Evolutionary conservation across 2,329 filamentous ascomycete genomes (phyloP).

Genomic region (Aspergillus chevalieri): DNA sequence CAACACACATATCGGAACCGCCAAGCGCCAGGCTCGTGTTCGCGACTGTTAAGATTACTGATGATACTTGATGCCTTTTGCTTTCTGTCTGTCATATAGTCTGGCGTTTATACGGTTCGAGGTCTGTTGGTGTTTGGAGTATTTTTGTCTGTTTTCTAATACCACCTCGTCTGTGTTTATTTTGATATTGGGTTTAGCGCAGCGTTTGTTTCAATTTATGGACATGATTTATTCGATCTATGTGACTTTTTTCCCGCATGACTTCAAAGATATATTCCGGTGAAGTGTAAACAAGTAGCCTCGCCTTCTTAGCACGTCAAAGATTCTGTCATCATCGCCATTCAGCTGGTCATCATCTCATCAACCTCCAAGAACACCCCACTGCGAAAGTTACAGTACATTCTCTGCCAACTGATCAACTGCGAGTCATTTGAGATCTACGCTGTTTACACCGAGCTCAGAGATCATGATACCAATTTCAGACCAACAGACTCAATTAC

Average conservation of each 20-base stretch:
- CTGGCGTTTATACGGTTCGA: constrained; percentile 14
- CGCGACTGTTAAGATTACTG: constrained; percentile 25
- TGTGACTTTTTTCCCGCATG: no score
- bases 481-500: neutral
- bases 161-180: no score
- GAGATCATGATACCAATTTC: neutral
- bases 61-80: constrained; percentile 10
- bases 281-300: no score
- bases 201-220: no score
- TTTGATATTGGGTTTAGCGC: no score
- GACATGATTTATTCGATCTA: no score
- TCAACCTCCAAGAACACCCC: neutral
- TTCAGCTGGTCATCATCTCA: neutral
- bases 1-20: constrained; percentile 88
- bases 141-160: constrained; percentile 9
- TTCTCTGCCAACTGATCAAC: neutral
- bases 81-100: constrained; percentile 1
- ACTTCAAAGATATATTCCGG: no score
- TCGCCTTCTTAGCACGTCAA: no score
- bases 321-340: neutral
- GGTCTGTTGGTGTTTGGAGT: constrained; percentile 24
- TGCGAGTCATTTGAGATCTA: neutral
- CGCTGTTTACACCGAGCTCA: neutral
- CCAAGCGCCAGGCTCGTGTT: constrained; percentile 47
- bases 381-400: neutral